Conservation (phyloP, 2,329 filamentous ascomycete genomes). For the Raffaelea albimanens region DNA sequence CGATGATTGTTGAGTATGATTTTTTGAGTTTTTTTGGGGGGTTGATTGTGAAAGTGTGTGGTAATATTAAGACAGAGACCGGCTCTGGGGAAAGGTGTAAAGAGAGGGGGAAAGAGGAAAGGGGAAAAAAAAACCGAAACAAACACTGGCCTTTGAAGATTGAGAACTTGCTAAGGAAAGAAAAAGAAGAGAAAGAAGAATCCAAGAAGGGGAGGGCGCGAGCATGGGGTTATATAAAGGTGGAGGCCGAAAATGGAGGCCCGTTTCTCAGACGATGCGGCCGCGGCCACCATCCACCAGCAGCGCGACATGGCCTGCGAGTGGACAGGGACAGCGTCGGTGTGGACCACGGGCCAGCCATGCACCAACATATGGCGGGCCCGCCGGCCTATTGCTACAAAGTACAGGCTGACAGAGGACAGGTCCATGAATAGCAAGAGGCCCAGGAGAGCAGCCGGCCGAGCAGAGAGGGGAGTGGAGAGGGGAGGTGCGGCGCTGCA, state of each 20-base stretch:
- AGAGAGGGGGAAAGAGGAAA: slow-evolving; percentile 9
- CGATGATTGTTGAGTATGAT: slow-evolving; percentile 1
- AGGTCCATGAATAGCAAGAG: too few relatives aligned
- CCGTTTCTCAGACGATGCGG: slow-evolving; percentile 7
- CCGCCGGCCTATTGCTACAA: too few relatives aligned
- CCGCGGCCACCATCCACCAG: neutral
- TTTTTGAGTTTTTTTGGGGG: slow-evolving; percentile 23
- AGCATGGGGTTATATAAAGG: slow-evolving; percentile 27
- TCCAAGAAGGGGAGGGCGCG: slow-evolving; percentile 26
- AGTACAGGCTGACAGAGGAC: too few relatives aligned
- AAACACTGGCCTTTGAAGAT: slow-evolving; percentile 43
- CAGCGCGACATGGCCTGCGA: too few relatives aligned
- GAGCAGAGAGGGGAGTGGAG: too few relatives aligned
- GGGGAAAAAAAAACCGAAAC: slow-evolving; percentile 40
- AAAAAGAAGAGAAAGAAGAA: slow-evolving; percentile 28
- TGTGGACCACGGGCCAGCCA: too few relatives aligned
- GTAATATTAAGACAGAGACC: slow-evolving; percentile 14
- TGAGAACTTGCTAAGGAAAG: slow-evolving; percentile 57
- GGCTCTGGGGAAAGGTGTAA: slow-evolving; percentile 20
- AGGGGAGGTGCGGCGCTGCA: neutral
- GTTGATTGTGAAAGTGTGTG: slow-evolving; percentile 15
- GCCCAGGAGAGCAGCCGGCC: too few relatives aligned
- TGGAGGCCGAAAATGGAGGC: slow-evolving; percentile 21
- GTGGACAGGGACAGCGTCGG: too few relatives aligned
- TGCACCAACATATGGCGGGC: too few relatives aligned